A percentile compares a stretch with the other conserved stretches of the same genome.
Evolutionary conservation across 2,329 filamentous ascomycete species (phyloP).

Genomic region (Calycina marina): DNA sequence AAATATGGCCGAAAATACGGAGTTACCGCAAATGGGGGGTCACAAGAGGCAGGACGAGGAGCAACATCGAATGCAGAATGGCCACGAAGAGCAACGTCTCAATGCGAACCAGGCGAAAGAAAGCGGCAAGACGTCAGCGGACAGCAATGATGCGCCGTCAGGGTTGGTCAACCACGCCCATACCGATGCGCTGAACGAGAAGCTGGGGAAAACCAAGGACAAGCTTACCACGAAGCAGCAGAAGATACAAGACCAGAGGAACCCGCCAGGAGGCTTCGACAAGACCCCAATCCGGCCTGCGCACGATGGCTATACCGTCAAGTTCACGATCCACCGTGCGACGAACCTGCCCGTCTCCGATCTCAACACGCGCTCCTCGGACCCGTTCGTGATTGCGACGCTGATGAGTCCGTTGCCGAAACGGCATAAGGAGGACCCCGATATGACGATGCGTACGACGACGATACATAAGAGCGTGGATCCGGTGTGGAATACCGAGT

Average conservation of each 20-base stretch:
- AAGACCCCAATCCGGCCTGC: slow-evolving; percentile 60
- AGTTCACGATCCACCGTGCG: slow-evolving; percentile 72
- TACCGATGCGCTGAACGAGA: slow-evolving; percentile 1
- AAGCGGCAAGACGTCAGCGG: too few relatives aligned
- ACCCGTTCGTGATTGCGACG: slow-evolving; percentile 72
- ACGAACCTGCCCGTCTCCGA: slow-evolving; percentile 73
- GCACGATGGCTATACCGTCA: slow-evolving; percentile 68
- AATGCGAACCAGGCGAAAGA: too few relatives aligned
- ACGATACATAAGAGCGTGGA: slow-evolving; percentile 60
- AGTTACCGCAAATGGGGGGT: too few relatives aligned
- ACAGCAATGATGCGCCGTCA: too few relatives aligned
- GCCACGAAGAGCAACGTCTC: too few relatives aligned
- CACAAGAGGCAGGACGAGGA: too few relatives aligned
- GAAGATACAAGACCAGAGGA: slow-evolving; percentile 19
- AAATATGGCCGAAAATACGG: too few relatives aligned
- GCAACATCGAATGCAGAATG: too few relatives aligned
- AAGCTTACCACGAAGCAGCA: slow-evolving; percentile 20
- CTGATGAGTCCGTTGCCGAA: slow-evolving; percentile 51
- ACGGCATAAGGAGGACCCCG: slow-evolving; percentile 75
- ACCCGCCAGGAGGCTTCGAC: slow-evolving; percentile 55
- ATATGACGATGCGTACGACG: slow-evolving; percentile 56
- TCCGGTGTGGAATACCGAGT: slow-evolving; percentile 71
- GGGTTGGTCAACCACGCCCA: too few relatives aligned
- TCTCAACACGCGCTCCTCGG: slow-evolving; percentile 60
- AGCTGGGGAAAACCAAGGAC: slow-evolving; percentile 14